A percentile compares a stretch with the other conserved stretches of the same genome.
phyloP scores from a whole-genome alignment of 1,284 basidiomycete species.

The Pseudozyma thailandica region DNA sequence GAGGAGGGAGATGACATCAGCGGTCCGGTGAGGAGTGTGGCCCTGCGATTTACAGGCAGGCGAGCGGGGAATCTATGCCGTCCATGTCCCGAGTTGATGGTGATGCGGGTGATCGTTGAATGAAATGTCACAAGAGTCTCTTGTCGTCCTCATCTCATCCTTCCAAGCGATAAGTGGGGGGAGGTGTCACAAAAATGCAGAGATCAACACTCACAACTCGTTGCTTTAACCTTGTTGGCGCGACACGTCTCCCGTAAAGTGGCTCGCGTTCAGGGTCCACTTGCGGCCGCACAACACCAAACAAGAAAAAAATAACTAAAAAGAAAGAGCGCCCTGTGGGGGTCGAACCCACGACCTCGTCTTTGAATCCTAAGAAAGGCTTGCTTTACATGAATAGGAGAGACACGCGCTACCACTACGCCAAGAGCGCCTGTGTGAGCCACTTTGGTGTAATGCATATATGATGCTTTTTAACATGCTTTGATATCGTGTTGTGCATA shows the following conservation, averaged over 20 bases:
- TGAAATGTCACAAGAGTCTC: too few species aligned
- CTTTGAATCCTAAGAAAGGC: conserved; percentile 10
- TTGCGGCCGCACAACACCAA: too few species aligned
- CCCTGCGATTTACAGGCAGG: too few species aligned
- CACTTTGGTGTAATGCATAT: neutral
- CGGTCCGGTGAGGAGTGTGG: too few species aligned
- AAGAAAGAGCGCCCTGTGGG: conserved; percentile 42
- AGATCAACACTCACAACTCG: conserved; percentile 9
- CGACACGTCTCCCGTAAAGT: too few species aligned
- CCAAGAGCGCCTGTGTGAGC: conserved; percentile 33
- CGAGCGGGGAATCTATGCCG: too few species aligned
- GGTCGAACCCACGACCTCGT: conserved; percentile 53
- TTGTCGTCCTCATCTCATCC: too few species aligned
- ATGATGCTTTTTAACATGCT: neutral
- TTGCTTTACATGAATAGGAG: conserved; percentile 23
- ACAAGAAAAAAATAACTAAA: conserved; percentile 3
- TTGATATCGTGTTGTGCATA: neutral
- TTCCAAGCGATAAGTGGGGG: neutral
- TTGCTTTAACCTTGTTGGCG: too few species aligned
- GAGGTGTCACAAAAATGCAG: neutral
- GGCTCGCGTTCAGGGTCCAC: conserved; percentile 14
- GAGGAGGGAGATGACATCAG: too few species aligned
- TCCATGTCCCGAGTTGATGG: too few species aligned
- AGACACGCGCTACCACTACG: conserved; percentile 52
- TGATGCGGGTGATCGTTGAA: neutral